A percentile compares a stretch with the other conserved stretches of the same genome.
These are phyloP conservation scores for Apiotrichum domesticum DNA, from an alignment of 1,284 basidiomycete species.

Conservation along the genomic window DNA sequence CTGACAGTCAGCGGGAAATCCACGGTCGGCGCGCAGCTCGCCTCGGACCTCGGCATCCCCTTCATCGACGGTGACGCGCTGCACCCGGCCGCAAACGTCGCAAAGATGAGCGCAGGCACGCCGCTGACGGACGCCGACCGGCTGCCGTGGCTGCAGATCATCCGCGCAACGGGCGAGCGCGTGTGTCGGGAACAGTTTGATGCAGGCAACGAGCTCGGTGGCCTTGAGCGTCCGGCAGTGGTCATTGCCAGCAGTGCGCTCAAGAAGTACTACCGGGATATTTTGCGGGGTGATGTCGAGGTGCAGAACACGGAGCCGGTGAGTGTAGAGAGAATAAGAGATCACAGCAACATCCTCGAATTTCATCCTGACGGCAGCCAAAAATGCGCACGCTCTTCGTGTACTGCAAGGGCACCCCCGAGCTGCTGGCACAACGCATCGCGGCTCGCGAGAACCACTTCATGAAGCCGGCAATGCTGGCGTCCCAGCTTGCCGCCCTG, in stretches of 20 bases:
- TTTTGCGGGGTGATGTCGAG: constrained; percentile 59
- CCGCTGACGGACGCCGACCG: constrained; percentile 78
- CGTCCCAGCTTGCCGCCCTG: constrained; percentile 72
- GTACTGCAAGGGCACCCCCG: constrained; percentile 66
- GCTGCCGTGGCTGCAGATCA: constrained; percentile 72
- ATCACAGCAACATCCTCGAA: neutral
- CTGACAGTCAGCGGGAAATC: constrained; percentile 64
- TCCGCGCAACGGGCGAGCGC: constrained; percentile 57
- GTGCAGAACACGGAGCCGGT: constrained; percentile 12
- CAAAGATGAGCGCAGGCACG: constrained; percentile 77
- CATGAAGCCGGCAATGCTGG: constrained; percentile 82
- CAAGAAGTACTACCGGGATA: constrained; percentile 71
- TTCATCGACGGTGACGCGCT: constrained; percentile 88
- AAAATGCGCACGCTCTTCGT: constrained; percentile 67
- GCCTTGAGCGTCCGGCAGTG: constrained; percentile 52
- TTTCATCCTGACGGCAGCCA: constrained; percentile 3
- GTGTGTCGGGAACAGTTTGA: constrained; percentile 49
- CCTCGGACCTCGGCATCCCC: constrained; percentile 57
- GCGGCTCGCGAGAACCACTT: constrained; percentile 68
- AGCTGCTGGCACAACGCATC: constrained; percentile 66
- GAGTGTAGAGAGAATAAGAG: neutral
- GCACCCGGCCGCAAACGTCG: constrained; percentile 73
- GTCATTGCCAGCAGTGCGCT: constrained; percentile 84
- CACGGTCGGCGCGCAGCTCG: constrained; percentile 66
- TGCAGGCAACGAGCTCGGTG: constrained; percentile 8